Percentiles rank a stretch among this genome's conserved stretches.
phyloP scores from a whole-genome alignment of 768 basidiomycete genomes.

The Tulasnella sp. region DNA sequence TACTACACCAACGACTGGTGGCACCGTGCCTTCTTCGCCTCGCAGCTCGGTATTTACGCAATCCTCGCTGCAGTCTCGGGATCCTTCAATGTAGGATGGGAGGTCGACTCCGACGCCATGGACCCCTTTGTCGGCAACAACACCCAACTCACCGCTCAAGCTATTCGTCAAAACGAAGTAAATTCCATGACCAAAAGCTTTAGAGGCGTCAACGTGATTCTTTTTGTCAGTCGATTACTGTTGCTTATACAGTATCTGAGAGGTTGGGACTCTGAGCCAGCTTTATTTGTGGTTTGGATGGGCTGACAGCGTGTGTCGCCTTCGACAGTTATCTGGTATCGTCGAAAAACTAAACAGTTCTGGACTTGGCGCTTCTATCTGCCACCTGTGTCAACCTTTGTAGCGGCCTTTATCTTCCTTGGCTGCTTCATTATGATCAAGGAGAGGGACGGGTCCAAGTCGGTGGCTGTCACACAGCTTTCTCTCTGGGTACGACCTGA shows the following conservation, averaged over 20 bases:
- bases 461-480: neutral
- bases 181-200: neutral
- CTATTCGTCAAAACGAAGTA: neutral
- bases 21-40: neutral
- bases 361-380: neutral
- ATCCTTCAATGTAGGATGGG: neutral
- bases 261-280: neutral
- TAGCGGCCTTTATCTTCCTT: neutral
- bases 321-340: neutral
- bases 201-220: neutral
- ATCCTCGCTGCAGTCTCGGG: neutral
- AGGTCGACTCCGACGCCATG: neutral
- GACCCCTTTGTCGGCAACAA: neutral
- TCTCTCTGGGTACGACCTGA: neutral
- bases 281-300: no score
- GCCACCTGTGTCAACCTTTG: neutral
- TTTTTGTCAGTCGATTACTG: neutral
- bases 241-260: neutral
- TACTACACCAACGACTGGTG: constrained; percentile 16
- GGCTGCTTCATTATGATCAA: neutral
- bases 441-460: neutral
- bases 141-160: neutral
- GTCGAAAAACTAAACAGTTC: neutral
- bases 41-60: neutral
- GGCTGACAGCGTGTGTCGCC: no score